Conservation (phyloP, 768 basidiomycete species). For the Leccinum obscurum region DNA sequence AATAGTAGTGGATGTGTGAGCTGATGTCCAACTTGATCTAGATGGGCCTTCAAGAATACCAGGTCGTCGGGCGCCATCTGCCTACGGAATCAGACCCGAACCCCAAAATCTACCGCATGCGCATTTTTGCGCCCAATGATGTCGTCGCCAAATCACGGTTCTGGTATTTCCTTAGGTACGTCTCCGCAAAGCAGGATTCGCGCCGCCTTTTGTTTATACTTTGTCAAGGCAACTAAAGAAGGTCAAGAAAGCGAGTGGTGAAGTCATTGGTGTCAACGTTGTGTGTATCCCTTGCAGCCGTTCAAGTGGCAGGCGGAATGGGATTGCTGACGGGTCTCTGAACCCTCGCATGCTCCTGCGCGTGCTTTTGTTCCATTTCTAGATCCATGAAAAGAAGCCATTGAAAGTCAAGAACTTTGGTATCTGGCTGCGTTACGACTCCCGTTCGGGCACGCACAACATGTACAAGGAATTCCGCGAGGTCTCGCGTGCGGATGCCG, state of each 20-base stretch:
- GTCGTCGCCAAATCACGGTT: constrained; percentile 99
- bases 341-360: constrained; percentile 10
- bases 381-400: constrained; percentile 98
- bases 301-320: constrained; percentile 88
- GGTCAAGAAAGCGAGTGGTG: constrained; percentile 99
- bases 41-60: constrained; percentile 89
- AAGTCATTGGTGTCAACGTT: constrained; percentile 97
- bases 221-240: constrained; percentile 84
- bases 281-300: constrained; percentile 79
- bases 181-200: not conserved
- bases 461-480: constrained; percentile 99
- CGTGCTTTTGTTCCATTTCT: constrained; percentile 32
- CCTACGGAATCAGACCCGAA: constrained; percentile 91
- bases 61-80: constrained; percentile 96
- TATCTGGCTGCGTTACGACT: constrained; percentile 99
- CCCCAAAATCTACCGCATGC: constrained; percentile 99
- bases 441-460: constrained; percentile 99
- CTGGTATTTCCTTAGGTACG: constrained; percentile 98
- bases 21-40: constrained; percentile 28
- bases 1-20: constrained; percentile 18
- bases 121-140: constrained; percentile 98
- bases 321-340: constrained; percentile 49
- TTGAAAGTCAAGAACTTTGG: constrained; percentile 99
- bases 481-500: constrained; percentile 90
- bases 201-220: not conserved